These are phyloP conservation scores for Neurospora pannonica DNA, from an alignment of 495 filamentous ascomycete species.

Conservation along the genomic window DNA sequence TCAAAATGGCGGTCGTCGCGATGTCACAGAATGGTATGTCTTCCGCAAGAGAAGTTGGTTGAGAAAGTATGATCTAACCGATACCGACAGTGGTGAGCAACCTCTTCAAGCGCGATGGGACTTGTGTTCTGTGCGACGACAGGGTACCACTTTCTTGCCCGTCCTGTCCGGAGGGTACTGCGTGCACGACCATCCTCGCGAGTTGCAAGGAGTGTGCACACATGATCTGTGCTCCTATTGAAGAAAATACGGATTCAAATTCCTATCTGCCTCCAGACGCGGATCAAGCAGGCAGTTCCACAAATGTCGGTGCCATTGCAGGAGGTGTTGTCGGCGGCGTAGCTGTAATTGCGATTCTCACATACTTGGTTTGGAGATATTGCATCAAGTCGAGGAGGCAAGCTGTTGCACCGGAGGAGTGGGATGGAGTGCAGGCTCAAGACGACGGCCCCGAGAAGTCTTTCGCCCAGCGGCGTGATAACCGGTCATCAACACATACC, in stretches of 20 bases:
- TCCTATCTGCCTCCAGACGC: conserved; percentile 19
- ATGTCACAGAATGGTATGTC: conserved; percentile 4
- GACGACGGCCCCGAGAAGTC: conserved; percentile 48
- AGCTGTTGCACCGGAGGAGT: conserved; percentile 37
- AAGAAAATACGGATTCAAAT: not conserved
- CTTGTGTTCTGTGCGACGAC: conserved; percentile 15
- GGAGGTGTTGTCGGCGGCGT: conserved; percentile 78
- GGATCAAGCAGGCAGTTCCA: conserved; percentile 26
- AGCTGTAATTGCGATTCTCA: conserved; percentile 54
- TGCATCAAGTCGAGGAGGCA: conserved; percentile 72
- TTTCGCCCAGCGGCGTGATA: conserved; percentile 51
- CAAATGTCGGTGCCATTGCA: conserved; percentile 71
- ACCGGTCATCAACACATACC: conserved; percentile 74
- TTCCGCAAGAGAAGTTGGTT: not conserved
- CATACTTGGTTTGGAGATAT: conserved; percentile 77
- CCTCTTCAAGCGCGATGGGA: conserved; percentile 13
- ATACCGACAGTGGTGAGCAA: not conserved
- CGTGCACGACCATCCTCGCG: conserved; percentile 28
- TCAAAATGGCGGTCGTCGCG: conserved; percentile 9
- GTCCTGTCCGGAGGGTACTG: conserved; percentile 8
- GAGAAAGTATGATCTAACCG: not conserved
- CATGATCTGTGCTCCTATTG: conserved; percentile 29
- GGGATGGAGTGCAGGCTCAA: conserved; percentile 44
- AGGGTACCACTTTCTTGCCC: conserved; percentile 16
- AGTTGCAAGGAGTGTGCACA: conserved; percentile 25